Evolutionary conservation across 345 rosid species (phyloP), one percentile per base, ranked within the genome.

Genomic region (Aethionema arabicum): DNA sequence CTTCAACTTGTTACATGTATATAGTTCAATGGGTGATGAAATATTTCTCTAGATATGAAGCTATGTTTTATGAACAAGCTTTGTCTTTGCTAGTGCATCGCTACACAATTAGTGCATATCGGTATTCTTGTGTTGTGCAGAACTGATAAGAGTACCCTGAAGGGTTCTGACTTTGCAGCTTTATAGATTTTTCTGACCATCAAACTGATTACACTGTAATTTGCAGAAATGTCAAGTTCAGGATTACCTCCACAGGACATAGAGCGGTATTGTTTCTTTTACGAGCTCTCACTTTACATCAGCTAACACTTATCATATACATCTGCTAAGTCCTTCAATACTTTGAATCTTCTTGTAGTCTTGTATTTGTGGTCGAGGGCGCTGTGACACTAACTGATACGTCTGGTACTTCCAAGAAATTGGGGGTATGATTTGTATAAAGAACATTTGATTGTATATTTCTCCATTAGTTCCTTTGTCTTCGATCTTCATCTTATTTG

Each of bases 331-430:
- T 54, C 42, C 29, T 39, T 48, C 21, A 33, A 14, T 16, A 11
- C 29, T 12, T 39, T 54, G 47, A 60, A 29, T 56, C 59, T 54
- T 66, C 35, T 52, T 73, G 63, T 84, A 72, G 99, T 80, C 78
- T 89, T 68, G 52, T 89, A 63, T 93, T 89, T 11, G 84, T 89
- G 73, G 81, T 87, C 58, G 83, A 84, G 56, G 99, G 99, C 37
- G 57, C 77, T 48, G 85, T 74, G 32, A 74, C 76, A 36, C 83
- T 89, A 21, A 53, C 70, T 52, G 68, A 79, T 72, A 67, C 77
- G 63, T 75, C 83, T 40, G 76, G 83, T 64, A 52, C 63, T 12
- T 70, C 52, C 62, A 79, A 52, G 70, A 52, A 64, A 43, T 66
- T 93, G 75, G 74, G n/a, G 79, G 99, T 84, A 80, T 52, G 71